Percentiles rank a stretch among this genome's conserved stretches.
Evolutionary conservation across 371 early-diverging fungal species (phyloP).

Genomic region (Apophysomyces trapeziformis): DNA sequence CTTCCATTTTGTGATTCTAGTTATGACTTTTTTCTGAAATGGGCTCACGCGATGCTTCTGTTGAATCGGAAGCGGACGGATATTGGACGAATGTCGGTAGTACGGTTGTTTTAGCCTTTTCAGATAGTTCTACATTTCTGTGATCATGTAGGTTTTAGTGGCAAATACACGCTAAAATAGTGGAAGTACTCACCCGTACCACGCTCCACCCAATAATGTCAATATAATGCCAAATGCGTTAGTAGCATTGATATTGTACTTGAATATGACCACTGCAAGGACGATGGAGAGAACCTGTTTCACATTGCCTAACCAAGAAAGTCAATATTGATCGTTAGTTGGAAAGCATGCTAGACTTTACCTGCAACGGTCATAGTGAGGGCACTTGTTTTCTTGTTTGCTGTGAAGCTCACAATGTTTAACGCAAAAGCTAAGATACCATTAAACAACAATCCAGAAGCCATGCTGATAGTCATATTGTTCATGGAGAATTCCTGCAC

Average conservation of each 20-base stretch:
- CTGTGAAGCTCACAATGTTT: slow-evolving; percentile 83
- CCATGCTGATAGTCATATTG: slow-evolving; percentile 51
- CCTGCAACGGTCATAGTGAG: slow-evolving; percentile 90
- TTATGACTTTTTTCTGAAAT: not conserved
- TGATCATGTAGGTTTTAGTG: not conserved
- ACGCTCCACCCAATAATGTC: slow-evolving; percentile 80
- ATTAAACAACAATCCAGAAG: slow-evolving; percentile 68
- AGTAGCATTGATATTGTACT: slow-evolving; percentile 62
- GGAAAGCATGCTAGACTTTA: slow-evolving; percentile 16
- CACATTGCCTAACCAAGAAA: slow-evolving; percentile 63
- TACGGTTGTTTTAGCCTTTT: not conserved
- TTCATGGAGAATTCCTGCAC: slow-evolving; percentile 55
- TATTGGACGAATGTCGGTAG: not conserved
- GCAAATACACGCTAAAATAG: not conserved
- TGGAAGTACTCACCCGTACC: slow-evolving; percentile 46
- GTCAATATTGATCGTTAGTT: not conserved
- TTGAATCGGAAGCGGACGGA: not conserved
- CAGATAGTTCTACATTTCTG: slow-evolving; percentile 3
- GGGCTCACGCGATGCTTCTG: not conserved
- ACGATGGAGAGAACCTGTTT: slow-evolving; percentile 86
- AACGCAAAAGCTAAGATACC: slow-evolving; percentile 84
- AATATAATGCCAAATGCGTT: slow-evolving; percentile 78
- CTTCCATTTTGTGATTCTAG: not conserved
- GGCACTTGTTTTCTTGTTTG: slow-evolving; percentile 84
- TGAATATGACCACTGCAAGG: slow-evolving; percentile 78